Evolutionary conservation across 768 basidiomycete species (phyloP), one percentile per base, ranked within the genome.

Genomic region (Galerina marginata): DNA sequence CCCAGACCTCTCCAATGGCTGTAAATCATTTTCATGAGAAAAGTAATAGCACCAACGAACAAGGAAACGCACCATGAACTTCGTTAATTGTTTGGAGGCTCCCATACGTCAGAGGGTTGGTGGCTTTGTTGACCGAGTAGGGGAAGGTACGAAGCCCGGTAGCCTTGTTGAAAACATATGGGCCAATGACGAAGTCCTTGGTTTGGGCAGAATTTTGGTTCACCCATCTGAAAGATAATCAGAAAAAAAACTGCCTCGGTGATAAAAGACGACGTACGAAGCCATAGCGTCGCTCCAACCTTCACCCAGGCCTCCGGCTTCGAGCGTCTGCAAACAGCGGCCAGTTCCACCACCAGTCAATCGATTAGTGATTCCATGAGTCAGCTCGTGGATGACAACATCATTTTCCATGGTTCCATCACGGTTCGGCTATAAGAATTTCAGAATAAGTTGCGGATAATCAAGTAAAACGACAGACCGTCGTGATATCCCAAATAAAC

Each of bases 271-370:
- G 20, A 67, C 74, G 15, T 61, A 80, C 78, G 74, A 72, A 2
- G 81, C 78, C 74, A 81, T 71, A 16, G 79, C 79, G 71, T 88
- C 87, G 3, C 83, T 83, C 86, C 87, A 89, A 15, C 86, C 87
- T 70, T 91, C 89, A 44, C 87, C 88, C 81, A 90, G 81, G 12
- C 88, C 88, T 20, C 85, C 84, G 2, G 87, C 77, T 67, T 90
- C 88, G 36, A 78, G 78, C 26, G 81, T 86, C 67, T 87, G 84
- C 60, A 90, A 74, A 75, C 89, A 90, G 12, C 85, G 75, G 42
- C 81, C 83, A 25, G 81, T 82, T 26, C 82, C 83, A 40, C 84
- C 82, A n/a, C 84, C 84, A 10, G 82, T 84, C 75, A 85, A 72
- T 14, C 79, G 72, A 61, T 75, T 80, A 14, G 79, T 82, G 44